Evolutionary conservation across 2,329 filamentous ascomycete genomes (phyloP).

Genomic region (Fusarium miscanthi): DNA sequence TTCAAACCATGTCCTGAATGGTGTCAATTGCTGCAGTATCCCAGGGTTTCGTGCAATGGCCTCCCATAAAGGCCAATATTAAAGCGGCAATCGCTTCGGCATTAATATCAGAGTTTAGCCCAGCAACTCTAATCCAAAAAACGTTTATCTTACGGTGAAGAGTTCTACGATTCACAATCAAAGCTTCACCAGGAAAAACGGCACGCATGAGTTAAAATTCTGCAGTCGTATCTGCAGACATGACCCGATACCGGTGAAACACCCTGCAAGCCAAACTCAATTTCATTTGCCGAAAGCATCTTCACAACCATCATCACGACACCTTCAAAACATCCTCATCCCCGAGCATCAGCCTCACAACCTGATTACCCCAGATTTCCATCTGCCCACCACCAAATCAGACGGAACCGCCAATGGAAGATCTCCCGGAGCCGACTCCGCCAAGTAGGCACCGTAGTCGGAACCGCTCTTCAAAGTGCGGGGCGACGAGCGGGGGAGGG

Average conservation of each 20-base stretch:
- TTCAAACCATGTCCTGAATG: rapidly evolving
- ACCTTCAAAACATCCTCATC: neutral
- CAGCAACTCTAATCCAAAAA: rapidly evolving
- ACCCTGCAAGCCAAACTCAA: rapidly evolving
- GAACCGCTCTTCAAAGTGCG: neutral
- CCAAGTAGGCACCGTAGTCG: neutral
- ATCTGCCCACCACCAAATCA: neutral
- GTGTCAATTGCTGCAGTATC: neutral
- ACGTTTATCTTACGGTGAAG: rapidly evolving
- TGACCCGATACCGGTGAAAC: neutral
- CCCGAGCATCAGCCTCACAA: neutral
- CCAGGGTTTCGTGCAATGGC: neutral
- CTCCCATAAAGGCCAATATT: rapidly evolving
- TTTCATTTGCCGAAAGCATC: neutral
- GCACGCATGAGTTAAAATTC: neutral
- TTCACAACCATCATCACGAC: neutral
- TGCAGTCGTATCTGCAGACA: neutral
- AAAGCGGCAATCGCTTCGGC: rapidly evolving
- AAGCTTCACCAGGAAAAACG: neutral
- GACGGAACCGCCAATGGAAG: neutral
- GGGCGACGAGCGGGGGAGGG: neutral
- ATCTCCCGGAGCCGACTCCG: constrained; percentile 6
- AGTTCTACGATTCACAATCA: rapidly evolving
- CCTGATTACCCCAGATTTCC: neutral
- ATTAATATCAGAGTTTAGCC: rapidly evolving